phyloP scores from a whole-genome alignment of 805 yeast genomes.

The Metschnikowia borealis region DNA sequence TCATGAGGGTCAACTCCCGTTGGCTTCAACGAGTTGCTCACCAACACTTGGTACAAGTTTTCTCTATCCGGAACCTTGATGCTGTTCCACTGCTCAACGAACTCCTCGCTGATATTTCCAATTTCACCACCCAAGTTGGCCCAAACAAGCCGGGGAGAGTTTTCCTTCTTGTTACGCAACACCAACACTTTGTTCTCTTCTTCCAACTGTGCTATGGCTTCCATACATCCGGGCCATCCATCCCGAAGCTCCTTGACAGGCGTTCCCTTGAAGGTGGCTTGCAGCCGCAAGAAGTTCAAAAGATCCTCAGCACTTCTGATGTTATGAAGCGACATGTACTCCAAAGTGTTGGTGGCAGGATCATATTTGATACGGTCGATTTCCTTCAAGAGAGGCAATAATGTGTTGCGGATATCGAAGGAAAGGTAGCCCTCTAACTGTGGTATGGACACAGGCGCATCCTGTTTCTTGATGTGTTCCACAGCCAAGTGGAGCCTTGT shows the following conservation, averaged over 20 bases:
- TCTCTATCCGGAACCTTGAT: constrained; percentile 78
- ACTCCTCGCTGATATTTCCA: constrained; percentile 72
- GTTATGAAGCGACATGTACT: constrained; percentile 85
- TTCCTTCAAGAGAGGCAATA: constrained; percentile 68
- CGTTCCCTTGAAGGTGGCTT: constrained; percentile 83
- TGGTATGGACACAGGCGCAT: constrained; percentile 61
- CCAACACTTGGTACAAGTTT: constrained; percentile 72
- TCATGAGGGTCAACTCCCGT: constrained; percentile 97
- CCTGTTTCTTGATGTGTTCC: constrained; percentile 75
- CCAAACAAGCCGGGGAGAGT: constrained; percentile 91
- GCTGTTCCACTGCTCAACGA: constrained; percentile 73
- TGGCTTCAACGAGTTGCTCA: constrained; percentile 88
- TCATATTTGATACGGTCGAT: constrained; percentile 75
- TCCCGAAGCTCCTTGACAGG: constrained; percentile 78
- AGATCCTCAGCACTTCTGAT: constrained; percentile 79
- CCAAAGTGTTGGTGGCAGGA: constrained; percentile 58
- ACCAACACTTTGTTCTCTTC: constrained; percentile 74
- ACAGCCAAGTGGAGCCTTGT: constrained; percentile 89
- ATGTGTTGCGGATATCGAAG: constrained; percentile 54
- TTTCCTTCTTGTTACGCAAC: constrained; percentile 87
- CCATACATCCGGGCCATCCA: constrained; percentile 92
- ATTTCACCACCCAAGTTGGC: constrained; percentile 74
- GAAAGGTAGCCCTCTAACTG: constrained; percentile 67
- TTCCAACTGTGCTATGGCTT: constrained; percentile 76
- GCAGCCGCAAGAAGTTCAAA: constrained; percentile 66